Evolutionary conservation across 495 filamentous ascomycete genomes (phyloP).

Genomic region (Neurospora sp.): DNA sequence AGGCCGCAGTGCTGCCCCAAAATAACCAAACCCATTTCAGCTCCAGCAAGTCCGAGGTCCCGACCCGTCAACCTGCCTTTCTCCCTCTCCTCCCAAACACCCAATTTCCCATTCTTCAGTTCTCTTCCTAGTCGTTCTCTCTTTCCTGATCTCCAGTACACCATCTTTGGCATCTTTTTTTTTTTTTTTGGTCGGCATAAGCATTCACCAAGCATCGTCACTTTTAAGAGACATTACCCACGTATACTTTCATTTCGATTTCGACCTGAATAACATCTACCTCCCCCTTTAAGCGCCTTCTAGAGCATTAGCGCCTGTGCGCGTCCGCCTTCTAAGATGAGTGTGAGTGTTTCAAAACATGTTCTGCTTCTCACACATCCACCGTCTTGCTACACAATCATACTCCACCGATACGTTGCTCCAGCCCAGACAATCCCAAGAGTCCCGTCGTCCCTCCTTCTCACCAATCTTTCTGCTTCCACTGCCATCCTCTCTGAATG

Average conservation of each 20-base stretch:
- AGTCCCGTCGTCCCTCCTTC: background rate
- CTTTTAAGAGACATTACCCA: background rate
- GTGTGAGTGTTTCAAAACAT: constrained; percentile 30
- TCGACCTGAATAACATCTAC: background rate
- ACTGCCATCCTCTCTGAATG: background rate
- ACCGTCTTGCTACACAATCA: constrained; percentile 5
- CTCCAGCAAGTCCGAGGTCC: background rate
- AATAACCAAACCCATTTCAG: background rate
- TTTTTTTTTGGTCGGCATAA: background rate
- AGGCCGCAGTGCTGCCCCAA: background rate
- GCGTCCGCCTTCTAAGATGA: constrained; percentile 26
- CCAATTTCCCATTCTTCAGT: background rate
- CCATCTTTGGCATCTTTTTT: background rate
- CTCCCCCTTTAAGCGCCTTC: background rate
- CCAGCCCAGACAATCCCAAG: background rate
- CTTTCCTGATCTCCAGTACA: background rate
- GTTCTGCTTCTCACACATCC: background rate
- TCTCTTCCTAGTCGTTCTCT: background rate
- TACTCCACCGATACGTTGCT: constrained; percentile 2
- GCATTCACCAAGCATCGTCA: background rate
- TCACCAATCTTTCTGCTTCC: background rate
- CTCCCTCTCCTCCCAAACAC: background rate
- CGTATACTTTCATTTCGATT: background rate
- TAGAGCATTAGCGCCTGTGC: constrained; percentile 2
- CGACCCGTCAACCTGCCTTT: background rate